Base-by-base conservation (phyloP, 2,329 filamentous ascomycete genomes). In the Cladosporium sp. region DNA sequence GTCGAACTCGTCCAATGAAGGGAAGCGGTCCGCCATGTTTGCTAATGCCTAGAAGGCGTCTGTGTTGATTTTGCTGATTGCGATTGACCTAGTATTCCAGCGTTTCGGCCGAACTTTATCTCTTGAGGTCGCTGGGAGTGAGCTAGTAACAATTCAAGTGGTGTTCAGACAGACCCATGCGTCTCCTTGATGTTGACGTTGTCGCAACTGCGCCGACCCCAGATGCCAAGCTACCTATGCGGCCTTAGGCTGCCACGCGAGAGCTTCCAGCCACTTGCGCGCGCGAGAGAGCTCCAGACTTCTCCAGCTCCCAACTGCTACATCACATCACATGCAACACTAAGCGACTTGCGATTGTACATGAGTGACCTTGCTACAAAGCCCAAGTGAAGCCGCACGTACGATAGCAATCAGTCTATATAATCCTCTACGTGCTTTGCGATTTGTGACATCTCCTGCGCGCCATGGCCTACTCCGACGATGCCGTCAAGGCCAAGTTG, bases 401-500 rank as follows among this genome's bases (percentile, higher is more conserved):
- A 14, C 34, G 4, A 37, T 37, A 37, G 34, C 34, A 13, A 5
- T 9, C 34, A 37, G 11, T 37, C 34, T 37, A 14, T 37, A 37
- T 37, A 37, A 37, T 11, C 22, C 22, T 28, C 22, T 28, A 28
- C 22, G 22, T 28, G 22, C 22, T 28, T 28, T 28, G 22, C 22
- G 7, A 5, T 28, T 7, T 28, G 32, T 31, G 11, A 46, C 28
- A 42, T 14, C 43, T 14, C 22, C 32, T 31, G 34, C 28, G 32
- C 49, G 31, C 10, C 43, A 96, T 98, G 92, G 85, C 93, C 43
- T 97, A 95, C 74, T 93, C 87, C 60, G 91, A 97, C 72, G 93
- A 98, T 74, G 88, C 90, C 43, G 90, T 98, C 52, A 83, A 91
- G 69, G 89, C 92, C 50, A 96, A 96, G 76, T 85, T 98, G 50